Percentiles rank a stretch among this genome's conserved stretches.
Evolutionary conservation across 164 flowering plant species (phyloP).

Genomic region (Vitis rupestris): DNA sequence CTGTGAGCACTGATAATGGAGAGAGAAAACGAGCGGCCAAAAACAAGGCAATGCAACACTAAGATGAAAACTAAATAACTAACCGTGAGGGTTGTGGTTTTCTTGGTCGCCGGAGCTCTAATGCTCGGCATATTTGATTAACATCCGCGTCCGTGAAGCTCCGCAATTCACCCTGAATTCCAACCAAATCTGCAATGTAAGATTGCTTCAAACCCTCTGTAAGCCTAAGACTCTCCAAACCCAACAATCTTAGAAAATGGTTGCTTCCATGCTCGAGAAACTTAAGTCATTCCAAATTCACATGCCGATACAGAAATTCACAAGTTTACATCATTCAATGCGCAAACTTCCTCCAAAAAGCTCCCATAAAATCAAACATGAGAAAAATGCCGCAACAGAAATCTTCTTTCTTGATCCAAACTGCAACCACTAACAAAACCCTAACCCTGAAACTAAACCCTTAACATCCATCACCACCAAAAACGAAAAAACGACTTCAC

Average conservation of each 20-base stretch:
- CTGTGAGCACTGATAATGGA: neutral
- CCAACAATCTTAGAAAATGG: too few species aligned
- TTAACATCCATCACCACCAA: neutral
- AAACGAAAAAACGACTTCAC: constrained; percentile 2
- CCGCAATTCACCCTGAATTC: constrained; percentile 3
- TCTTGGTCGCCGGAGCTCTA: constrained; percentile 69
- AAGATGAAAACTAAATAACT: constrained; percentile 13
- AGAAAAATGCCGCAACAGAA: neutral
- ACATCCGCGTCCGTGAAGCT: constrained; percentile 18
- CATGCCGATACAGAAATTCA: too few species aligned
- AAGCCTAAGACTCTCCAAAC: too few species aligned
- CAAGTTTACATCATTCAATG: too few species aligned
- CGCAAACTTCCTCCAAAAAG: too few species aligned
- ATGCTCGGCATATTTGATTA: constrained; percentile 64
- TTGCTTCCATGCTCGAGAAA: too few species aligned
- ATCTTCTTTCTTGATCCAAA: neutral
- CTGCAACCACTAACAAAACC: neutral
- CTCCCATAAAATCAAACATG: too few species aligned
- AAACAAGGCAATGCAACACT: neutral
- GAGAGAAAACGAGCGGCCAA: neutral
- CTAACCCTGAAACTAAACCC: neutral
- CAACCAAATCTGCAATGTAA: neutral
- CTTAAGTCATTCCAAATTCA: too few species aligned
- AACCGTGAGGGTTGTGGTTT: constrained; percentile 69
- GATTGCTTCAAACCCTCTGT: too few species aligned